These are phyloP conservation scores for Clitoria ternatea DNA, from an alignment of 306 rosid genomes.

Conservation along the genomic window DNA sequence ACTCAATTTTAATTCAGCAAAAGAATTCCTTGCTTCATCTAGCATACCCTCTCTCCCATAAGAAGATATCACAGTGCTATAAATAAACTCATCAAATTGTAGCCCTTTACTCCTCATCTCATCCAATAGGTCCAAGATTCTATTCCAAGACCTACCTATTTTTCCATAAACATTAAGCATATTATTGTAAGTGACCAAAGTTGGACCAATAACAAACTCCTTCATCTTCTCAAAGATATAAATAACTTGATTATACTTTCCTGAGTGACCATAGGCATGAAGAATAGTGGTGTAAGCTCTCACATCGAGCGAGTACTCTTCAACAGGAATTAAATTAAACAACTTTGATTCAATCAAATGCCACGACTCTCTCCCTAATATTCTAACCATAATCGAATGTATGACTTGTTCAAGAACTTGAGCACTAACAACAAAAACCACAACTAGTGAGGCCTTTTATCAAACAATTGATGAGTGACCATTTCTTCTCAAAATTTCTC, in stretches of 20 bases:
- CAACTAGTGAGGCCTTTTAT: too few relatives aligned
- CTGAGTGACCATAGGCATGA: constrained; percentile 60
- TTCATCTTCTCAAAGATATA: constrained; percentile 60
- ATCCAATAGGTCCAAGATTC: constrained; percentile 65
- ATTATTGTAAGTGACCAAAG: constrained; percentile 79
- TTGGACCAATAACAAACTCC: constrained; percentile 69
- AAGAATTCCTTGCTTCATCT: constrained; percentile 74
- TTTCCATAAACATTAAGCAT: too few relatives aligned
- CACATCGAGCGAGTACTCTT: constrained; percentile 65
- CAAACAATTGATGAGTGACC: too few relatives aligned
- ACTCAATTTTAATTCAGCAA: constrained; percentile 49
- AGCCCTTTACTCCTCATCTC: constrained; percentile 61
- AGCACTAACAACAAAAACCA: too few relatives aligned
- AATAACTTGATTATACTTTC: constrained; percentile 67
- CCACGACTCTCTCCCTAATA: too few relatives aligned
- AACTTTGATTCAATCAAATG: constrained; percentile 60
- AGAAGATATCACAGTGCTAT: constrained; percentile 85
- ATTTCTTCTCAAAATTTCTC: too few relatives aligned
- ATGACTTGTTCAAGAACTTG: too few relatives aligned
- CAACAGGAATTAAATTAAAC: constrained; percentile 71
- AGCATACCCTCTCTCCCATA: constrained; percentile 82
- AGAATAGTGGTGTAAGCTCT: too few relatives aligned
- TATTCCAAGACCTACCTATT: constrained; percentile 86
- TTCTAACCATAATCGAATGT: constrained; percentile 60
- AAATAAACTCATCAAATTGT: too few relatives aligned